These are phyloP conservation scores for Trichocomaceae sp. DNA, from an alignment of 2,329 filamentous ascomycete species.

Conservation along the genomic window DNA sequence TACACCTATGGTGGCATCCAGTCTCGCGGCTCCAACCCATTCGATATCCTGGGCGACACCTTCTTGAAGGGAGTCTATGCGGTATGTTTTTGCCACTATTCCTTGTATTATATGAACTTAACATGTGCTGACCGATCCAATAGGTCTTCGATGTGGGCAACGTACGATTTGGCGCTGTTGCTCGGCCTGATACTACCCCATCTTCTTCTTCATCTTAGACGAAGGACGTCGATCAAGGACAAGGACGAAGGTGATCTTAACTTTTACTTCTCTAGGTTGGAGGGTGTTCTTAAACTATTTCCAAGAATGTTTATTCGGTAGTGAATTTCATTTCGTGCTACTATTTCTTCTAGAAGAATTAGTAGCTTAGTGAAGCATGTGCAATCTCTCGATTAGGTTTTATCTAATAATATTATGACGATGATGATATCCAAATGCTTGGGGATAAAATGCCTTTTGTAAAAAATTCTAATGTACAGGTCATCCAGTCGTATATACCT, in stretches of 20 bases:
- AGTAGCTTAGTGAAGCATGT: background rate
- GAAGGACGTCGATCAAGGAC: background rate
- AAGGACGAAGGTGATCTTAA: background rate
- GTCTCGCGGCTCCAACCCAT: conserved; percentile 51
- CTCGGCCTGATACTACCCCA: conserved; percentile 26
- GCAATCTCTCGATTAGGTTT: background rate
- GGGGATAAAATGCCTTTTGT: background rate
- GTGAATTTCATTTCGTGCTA: background rate
- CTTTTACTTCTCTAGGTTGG: background rate
- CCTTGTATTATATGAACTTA: background rate
- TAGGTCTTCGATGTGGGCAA: conserved; percentile 59
- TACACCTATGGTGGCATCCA: conserved; percentile 61
- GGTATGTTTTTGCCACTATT: conserved; percentile 35
- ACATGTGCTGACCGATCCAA: conserved; percentile 11
- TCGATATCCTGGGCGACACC: conserved; percentile 59
- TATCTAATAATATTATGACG: background rate
- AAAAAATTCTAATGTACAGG: conserved; percentile 5
- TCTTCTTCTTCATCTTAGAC: conserved; percentile 5
- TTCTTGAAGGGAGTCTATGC: conserved; percentile 62
- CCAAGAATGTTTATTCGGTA: background rate
- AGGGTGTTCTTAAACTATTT: background rate
- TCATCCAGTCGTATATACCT: background rate
- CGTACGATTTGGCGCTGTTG: conserved; percentile 53
- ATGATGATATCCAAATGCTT: background rate
- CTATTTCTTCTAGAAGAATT: background rate